A percentile compares a stretch with the other conserved stretches of the same genome.
Evolutionary conservation across 192 early-diverging fungal species (phyloP).

Genomic region (Coemansia sp.): DNA sequence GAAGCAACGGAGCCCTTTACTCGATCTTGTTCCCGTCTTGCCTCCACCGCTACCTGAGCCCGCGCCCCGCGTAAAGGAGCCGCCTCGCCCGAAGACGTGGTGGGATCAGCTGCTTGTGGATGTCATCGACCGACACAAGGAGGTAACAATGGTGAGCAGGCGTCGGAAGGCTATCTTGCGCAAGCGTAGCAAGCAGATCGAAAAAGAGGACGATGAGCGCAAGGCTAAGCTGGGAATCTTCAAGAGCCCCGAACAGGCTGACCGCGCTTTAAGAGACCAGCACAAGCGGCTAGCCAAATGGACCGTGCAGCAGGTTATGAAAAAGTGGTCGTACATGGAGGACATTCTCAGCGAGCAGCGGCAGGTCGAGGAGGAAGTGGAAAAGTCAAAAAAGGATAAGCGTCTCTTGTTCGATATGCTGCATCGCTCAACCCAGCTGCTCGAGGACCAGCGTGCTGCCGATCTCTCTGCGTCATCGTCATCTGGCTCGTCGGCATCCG

Average conservation of each 20-base stretch:
- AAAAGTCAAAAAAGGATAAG: conserved; percentile 61
- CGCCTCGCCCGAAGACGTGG: conserved; percentile 6
- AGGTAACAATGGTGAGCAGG: conserved; percentile 7
- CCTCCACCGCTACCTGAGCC: conserved; percentile 33
- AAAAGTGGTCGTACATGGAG: conserved; percentile 72
- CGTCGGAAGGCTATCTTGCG: conserved; percentile 19
- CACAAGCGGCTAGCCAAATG: conserved; percentile 61
- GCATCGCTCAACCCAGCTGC: conserved; percentile 68
- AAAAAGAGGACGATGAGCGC: conserved; percentile 19
- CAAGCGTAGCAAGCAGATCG: conserved; percentile 26
- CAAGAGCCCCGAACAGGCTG: conserved; percentile 17
- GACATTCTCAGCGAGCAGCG: conserved; percentile 61
- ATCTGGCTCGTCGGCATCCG: neutral
- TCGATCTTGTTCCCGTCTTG: conserved; percentile 8
- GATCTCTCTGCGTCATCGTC: conserved; percentile 1
- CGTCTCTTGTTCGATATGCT: conserved; percentile 70
- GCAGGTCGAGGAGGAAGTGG: conserved; percentile 60
- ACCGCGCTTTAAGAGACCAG: conserved; percentile 24
- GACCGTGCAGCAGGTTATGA: conserved; percentile 64
- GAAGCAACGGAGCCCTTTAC: too few species aligned
- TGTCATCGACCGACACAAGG: conserved; percentile 26
- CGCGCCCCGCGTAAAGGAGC: conserved; percentile 16
- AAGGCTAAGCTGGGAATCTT: conserved; percentile 30
- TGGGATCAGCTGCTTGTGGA: conserved; percentile 42
- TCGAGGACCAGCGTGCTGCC: conserved; percentile 57